Evolutionary conservation across 2,329 filamentous ascomycete species (phyloP).

Genomic region (Geosmithia morbida): DNA sequence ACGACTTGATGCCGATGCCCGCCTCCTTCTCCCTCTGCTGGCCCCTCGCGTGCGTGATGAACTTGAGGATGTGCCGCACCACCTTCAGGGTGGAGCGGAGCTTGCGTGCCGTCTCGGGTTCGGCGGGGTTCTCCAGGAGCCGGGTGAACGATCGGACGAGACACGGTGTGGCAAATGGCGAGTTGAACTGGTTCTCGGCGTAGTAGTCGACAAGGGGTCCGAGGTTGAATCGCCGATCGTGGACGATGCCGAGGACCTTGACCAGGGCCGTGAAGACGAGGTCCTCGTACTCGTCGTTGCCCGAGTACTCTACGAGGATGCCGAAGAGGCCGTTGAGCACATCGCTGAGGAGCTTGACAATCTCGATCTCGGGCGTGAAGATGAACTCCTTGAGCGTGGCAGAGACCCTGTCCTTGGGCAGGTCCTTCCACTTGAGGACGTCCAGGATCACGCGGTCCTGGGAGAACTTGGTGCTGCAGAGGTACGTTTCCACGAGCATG

Average conservation of each 20-base stretch:
- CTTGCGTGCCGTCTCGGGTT: constrained; percentile 70
- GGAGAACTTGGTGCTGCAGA: constrained; percentile 90
- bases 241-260: constrained; percentile 80
- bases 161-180: constrained; percentile 81
- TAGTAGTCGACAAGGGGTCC: constrained; percentile 86
- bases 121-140: constrained; percentile 67
- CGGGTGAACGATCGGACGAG: constrained; percentile 77
- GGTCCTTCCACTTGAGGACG: constrained; percentile 74
- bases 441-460: constrained; percentile 80
- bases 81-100: constrained; percentile 91
- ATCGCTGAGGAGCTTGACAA: constrained; percentile 83
- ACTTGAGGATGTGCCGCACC: constrained; percentile 81
- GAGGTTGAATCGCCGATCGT: constrained; percentile 87
- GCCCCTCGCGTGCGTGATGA: constrained; percentile 78
- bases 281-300: constrained; percentile 84
- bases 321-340: constrained; percentile 87
- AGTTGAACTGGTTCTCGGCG: constrained; percentile 77
- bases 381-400: constrained; percentile 67
- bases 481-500: constrained; percentile 67
- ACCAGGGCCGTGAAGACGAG: constrained; percentile 83
- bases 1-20: constrained; percentile 68
- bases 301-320: constrained; percentile 80
- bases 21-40: constrained; percentile 84
- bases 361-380: constrained; percentile 93
- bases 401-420: constrained; percentile 55